Base-by-base conservation (phyloP, 306 rosid species). In the Coriaria nepalensis region DNA sequence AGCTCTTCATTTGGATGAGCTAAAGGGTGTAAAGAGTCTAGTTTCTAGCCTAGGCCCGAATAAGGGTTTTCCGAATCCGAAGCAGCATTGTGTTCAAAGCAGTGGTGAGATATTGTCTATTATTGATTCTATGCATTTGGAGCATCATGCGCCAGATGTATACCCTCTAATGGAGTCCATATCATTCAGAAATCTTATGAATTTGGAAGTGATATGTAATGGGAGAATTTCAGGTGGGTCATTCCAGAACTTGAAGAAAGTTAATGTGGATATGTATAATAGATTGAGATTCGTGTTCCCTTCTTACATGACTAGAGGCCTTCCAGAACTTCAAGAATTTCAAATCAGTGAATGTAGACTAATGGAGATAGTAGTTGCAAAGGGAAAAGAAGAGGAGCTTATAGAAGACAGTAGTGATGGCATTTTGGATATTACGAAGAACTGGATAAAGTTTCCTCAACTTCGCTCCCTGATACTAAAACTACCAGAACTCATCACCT, bases 1-100 rank as follows among this genome's bases (percentile, higher is more conserved):
- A 55, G 67, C 60, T 32, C 63, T 80, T 67, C 43, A 56, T 13
- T 12, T 80, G 36, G 70, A 70, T 52, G 79, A 68, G 45, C 40
- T 59, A 29, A 52, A 41, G 53, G 67, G 64, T 45, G 66, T 58
- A n/a, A 45, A 14, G 15, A 73, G 57, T 53, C 57, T 66, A 14
- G 60, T 77, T 6, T 50, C 15, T 9, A 55, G 61, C 50, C 45
- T 77, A 34, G 64, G 49, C 34, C 36, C 47, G 8, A 20, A 20
- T 20, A 75, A 68, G 6, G 74, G 70, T 14, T 68, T 60, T 57
- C 63, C 70, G 0, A 41, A 32, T 9, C 6, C 76, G 61, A 77
- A 68, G 58, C 61, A 69, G 62, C 67, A 73, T 15, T 61, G 37
- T 7, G 60, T 80, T 14, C 43, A 62, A 54, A 51, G 51, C 9